A percentile compares a stretch with the other conserved stretches of the same genome.
phyloP scores from a whole-genome alignment of 2,329 filamentous ascomycete species.

The Botrytis paeoniae region DNA sequence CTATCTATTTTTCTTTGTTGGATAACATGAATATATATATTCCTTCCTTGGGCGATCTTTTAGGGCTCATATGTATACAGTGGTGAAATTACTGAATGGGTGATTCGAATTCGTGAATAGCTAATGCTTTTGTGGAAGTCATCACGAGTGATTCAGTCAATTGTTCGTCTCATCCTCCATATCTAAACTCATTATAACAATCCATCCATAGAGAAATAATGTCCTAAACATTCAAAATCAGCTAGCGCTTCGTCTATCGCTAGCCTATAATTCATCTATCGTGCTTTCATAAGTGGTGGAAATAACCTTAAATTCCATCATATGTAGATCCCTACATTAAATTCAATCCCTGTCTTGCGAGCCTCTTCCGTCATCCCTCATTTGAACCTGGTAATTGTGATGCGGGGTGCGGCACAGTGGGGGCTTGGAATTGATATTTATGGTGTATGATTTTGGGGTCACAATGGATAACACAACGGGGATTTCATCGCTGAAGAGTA shows the following conservation, averaged over 20 bases:
- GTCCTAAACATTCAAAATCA: not conserved
- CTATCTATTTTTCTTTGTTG: not conserved
- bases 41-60: not conserved
- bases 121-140: not conserved
- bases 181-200: not conserved
- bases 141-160: not conserved
- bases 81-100: not conserved
- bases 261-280: not conserved
- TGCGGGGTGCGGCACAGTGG: not conserved
- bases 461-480: not conserved
- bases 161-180: not conserved
- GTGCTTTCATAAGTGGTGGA: not conserved
- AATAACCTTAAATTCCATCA: not conserved
- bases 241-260: not conserved
- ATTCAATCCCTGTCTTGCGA: not conserved
- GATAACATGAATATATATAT: not conserved
- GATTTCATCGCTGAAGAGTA: not conserved
- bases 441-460: not conserved
- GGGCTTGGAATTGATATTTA: not conserved
- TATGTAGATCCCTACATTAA: not conserved
- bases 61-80: not conserved
- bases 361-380: not conserved
- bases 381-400: not conserved
- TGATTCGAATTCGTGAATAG: not conserved
- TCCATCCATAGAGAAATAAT: not conserved